These are phyloP conservation scores for Cutaneotrichosporon curvatum DNA, from an alignment of 1,284 basidiomycete genomes.

Conservation along the genomic window DNA sequence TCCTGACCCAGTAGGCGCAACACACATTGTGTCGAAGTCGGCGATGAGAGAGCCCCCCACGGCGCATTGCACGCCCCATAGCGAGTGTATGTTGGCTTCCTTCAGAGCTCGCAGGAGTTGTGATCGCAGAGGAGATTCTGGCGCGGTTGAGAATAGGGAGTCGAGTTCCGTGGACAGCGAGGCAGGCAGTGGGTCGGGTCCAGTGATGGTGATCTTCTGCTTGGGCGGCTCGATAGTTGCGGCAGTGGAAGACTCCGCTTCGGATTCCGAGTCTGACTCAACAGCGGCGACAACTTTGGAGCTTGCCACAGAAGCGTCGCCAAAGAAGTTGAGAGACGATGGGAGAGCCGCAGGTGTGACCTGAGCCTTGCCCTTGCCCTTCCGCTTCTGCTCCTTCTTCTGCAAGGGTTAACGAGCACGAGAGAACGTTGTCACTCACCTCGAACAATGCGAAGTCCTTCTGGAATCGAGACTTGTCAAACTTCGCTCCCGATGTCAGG, in stretches of 20 bases:
- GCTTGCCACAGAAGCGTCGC: slow-evolving; percentile 52
- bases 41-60: slow-evolving; percentile 43
- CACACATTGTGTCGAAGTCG: slow-evolving; percentile 74
- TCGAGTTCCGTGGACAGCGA: slow-evolving; percentile 40
- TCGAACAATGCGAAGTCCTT: slow-evolving; percentile 64
- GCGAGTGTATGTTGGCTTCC: slow-evolving; percentile 22
- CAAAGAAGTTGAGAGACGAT: slow-evolving; percentile 78
- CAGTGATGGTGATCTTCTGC: slow-evolving; percentile 44
- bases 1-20: slow-evolving; percentile 90
- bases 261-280: slow-evolving; percentile 16
- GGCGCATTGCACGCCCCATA: slow-evolving; percentile 42
- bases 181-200: slow-evolving; percentile 37
- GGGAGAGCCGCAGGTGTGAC: slow-evolving; percentile 53
- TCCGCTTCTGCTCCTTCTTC: slow-evolving; percentile 42
- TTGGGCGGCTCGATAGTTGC: slow-evolving; percentile 30
- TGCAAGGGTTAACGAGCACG: slow-evolving; percentile 23
- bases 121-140: slow-evolving; percentile 23
- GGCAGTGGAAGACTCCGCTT: slow-evolving; percentile 13
- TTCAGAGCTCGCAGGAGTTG: slow-evolving; percentile 24
- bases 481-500: slow-evolving; percentile 64
- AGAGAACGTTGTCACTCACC: slow-evolving; percentile 44
- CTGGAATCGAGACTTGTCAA: slow-evolving; percentile 70
- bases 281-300: slow-evolving; percentile 48
- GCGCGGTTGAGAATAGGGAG: slow-evolving; percentile 24
- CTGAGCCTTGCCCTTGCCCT: slow-evolving; percentile 21